A percentile compares a stretch with the other conserved stretches of the same genome.
Conservation (phyloP, 2,329 filamentous ascomycete genomes). For the Aspergillus persii region DNA sequence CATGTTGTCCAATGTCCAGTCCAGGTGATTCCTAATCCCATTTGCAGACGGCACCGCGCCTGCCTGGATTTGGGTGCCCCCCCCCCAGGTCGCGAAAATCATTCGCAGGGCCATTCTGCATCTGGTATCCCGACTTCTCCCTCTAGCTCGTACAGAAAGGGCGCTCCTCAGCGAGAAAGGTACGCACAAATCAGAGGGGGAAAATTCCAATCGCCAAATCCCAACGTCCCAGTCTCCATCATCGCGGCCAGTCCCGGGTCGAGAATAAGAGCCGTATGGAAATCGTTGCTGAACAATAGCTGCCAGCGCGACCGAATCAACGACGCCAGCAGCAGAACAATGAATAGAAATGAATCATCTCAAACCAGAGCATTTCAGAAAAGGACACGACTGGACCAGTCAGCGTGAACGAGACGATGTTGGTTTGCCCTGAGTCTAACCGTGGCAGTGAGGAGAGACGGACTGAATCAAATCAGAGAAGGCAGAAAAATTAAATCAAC, state of each 20-base stretch:
- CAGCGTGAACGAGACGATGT: background rate
- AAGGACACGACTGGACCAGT: background rate
- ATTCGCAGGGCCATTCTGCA: conserved; percentile 11
- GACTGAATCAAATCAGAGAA: conserved; percentile 1
- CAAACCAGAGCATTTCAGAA: background rate
- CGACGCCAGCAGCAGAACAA: conserved; percentile 3
- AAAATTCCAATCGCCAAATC: background rate
- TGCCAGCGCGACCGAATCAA: background rate
- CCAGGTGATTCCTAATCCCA: background rate
- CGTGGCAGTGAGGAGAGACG: conserved; percentile 1
- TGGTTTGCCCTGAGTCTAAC: conserved; percentile 1
- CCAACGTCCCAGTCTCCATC: background rate
- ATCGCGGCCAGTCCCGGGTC: background rate
- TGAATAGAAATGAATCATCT: background rate
- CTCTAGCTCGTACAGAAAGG: background rate
- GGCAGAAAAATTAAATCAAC: background rate
- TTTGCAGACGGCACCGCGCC: background rate
- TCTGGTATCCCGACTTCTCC: conserved; percentile 7
- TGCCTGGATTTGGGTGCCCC: conserved; percentile 1
- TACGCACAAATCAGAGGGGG: background rate
- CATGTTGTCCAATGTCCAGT: background rate
- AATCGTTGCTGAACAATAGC: background rate
- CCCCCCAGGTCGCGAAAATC: conserved; percentile 2
- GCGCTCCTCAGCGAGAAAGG: background rate
- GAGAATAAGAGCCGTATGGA: background rate